Percentiles rank a stretch among this genome's conserved stretches.
Evolutionary conservation across 2,329 filamentous ascomycete species (phyloP).

Genomic region (Aspergillus sp.): DNA sequence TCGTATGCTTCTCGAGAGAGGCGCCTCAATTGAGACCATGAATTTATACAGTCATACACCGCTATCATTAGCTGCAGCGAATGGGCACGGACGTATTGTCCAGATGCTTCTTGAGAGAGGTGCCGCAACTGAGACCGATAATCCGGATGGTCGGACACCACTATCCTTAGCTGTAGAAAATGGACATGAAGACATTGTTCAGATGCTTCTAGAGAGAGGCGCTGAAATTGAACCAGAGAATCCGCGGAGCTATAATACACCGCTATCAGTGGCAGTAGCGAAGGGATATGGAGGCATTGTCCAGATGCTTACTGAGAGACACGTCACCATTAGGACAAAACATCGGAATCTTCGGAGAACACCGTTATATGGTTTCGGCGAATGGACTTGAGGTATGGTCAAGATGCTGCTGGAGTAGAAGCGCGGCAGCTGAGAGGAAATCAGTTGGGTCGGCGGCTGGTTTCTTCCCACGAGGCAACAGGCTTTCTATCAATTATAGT

Average conservation of each 20-base stretch:
- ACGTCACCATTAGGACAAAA: too few species aligned
- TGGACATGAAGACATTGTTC: constrained; percentile 4
- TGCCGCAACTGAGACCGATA: background rate
- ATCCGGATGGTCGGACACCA: background rate
- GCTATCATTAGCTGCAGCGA: background rate
- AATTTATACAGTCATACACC: background rate
- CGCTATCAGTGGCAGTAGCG: constrained; percentile 3
- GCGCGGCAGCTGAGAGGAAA: rapidly evolving
- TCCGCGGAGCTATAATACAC: background rate
- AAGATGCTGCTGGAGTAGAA: background rate
- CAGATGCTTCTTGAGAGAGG: background rate
- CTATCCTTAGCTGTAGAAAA: constrained; percentile 5
- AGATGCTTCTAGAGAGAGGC: constrained; percentile 3
- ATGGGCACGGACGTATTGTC: background rate
- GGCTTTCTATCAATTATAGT: too few species aligned
- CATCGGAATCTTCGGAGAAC: too few species aligned
- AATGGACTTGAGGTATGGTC: too few species aligned
- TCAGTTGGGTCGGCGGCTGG: background rate
- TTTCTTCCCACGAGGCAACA: too few species aligned
- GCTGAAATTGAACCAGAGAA: background rate
- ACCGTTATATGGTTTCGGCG: too few species aligned
- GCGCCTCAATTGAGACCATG: background rate
- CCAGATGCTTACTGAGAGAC: background rate
- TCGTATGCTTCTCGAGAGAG: background rate
- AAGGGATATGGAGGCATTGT: constrained; percentile 6